Percentiles rank a stretch among this genome's conserved stretches.
Conservation (phyloP, 225 moss, liverwort and hornwort species). For the Takakia lepidozioides region DNA sequence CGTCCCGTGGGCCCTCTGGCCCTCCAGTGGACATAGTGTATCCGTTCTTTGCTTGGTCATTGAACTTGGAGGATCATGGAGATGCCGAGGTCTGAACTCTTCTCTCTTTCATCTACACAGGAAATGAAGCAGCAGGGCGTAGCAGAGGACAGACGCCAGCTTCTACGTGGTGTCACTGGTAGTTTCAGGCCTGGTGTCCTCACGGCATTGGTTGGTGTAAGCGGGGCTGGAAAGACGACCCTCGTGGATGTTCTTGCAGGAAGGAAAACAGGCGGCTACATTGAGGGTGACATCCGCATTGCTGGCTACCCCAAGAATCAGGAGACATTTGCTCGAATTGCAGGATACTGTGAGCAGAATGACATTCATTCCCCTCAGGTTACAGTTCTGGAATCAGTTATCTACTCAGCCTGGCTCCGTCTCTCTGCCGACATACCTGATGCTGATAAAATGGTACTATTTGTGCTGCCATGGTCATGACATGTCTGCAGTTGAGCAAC, state of each 20-base stretch:
- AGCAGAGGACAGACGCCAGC: conserved; percentile 43
- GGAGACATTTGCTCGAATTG: conserved; percentile 69
- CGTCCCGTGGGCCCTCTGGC: too few relatives aligned
- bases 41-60: too few relatives aligned
- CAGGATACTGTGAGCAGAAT: conserved; percentile 89
- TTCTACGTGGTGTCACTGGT: conserved; percentile 40
- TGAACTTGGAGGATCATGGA: too few relatives aligned
- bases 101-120: too few relatives aligned
- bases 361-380: conserved; percentile 94
- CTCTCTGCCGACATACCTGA: conserved; percentile 44
- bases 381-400: conserved; percentile 76
- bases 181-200: conserved; percentile 50
- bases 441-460: too few relatives aligned
- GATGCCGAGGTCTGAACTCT: too few relatives aligned
- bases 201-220: conserved; percentile 68
- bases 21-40: too few relatives aligned
- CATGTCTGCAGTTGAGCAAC: too few relatives aligned
- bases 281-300: conserved; percentile 83
- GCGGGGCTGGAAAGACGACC: conserved; percentile 94
- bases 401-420: conserved; percentile 78
- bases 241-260: conserved; percentile 89
- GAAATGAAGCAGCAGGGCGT: conserved; percentile 84
- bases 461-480: too few relatives aligned
- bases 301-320: conserved; percentile 73
- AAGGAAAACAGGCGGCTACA: conserved; percentile 79